phyloP scores from a whole-genome alignment of 257 asterid genomes.

The Nicotiana benthamiana region DNA sequence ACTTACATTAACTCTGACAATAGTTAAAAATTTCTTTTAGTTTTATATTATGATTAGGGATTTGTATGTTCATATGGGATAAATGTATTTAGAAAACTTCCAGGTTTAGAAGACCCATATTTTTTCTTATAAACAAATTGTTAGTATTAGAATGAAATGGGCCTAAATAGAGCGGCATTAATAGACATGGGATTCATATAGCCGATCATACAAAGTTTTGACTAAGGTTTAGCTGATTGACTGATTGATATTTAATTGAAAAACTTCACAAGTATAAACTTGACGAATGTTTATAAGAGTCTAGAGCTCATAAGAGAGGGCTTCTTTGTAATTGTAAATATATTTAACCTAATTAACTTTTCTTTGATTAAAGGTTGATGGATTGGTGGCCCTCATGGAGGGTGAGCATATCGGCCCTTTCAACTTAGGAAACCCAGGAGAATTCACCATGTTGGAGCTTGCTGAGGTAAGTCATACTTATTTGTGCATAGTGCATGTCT shows the following conservation, averaged over 20 bases:
- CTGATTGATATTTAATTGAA: not conserved
- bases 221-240: not conserved
- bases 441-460: slow-evolving; percentile 49
- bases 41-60: not conserved
- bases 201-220: not conserved
- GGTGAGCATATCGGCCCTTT: slow-evolving; percentile 53
- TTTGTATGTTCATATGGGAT: not conserved
- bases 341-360: not conserved
- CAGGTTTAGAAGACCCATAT: not conserved
- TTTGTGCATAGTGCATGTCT: not conserved
- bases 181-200: not conserved
- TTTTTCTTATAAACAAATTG: not conserved
- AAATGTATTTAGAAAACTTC: not conserved
- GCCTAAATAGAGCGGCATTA: not conserved
- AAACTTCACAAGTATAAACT: not conserved
- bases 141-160: not conserved
- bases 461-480: slow-evolving; percentile 30
- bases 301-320: not conserved
- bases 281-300: not conserved
- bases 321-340: not conserved
- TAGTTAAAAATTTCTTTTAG: not conserved
- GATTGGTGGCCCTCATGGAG: slow-evolving; percentile 46
- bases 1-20: not conserved
- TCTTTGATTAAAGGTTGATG: slow-evolving; percentile 32
- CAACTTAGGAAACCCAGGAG: slow-evolving; percentile 53